These are phyloP conservation scores for Cryomyces antarcticus DNA, from an alignment of 495 filamentous ascomycete species.

Conservation along the genomic window DNA sequence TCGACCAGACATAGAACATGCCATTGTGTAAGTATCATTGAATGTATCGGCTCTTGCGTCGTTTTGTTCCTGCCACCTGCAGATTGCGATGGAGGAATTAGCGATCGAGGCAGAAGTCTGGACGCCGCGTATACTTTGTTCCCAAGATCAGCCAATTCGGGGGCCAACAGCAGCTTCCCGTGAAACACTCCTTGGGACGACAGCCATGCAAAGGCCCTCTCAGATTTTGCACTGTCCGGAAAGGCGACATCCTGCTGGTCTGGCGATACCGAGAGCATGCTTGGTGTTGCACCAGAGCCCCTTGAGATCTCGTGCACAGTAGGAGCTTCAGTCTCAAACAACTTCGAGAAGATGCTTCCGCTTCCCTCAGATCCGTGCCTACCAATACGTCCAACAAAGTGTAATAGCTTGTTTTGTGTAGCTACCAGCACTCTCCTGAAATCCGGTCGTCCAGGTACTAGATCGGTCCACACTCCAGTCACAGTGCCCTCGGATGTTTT, in stretches of 20 bases:
- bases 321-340: conserved; percentile 76
- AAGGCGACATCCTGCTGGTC: conserved; percentile 32
- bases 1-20: conserved; percentile 77
- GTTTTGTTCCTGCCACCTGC: conserved; percentile 39
- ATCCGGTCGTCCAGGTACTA: conserved; percentile 43
- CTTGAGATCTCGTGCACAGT: conserved; percentile 44
- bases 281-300: conserved; percentile 33
- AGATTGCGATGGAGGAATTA: conserved; percentile 47
- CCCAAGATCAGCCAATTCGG: conserved; percentile 35
- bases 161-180: conserved; percentile 40
- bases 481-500: conserved; percentile 58
- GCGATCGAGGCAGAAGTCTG: conserved; percentile 51
- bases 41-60: conserved; percentile 47
- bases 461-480: conserved; percentile 65
- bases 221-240: conserved; percentile 26
- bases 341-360: conserved; percentile 58
- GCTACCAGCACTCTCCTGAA: conserved; percentile 54
- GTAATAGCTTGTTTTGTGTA: conserved; percentile 52
- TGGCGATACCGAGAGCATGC: conserved; percentile 53
- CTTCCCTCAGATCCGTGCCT: conserved; percentile 58
- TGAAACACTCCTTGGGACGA: conserved; percentile 73
- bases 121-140: conserved; percentile 45
- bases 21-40: conserved; percentile 80
- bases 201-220: conserved; percentile 78
- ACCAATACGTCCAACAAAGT: conserved; percentile 58